Evolutionary conservation across 805 yeast genomes (phyloP), one percentile per base, ranked within the genome.

Genomic region (Ogataea corticis): DNA sequence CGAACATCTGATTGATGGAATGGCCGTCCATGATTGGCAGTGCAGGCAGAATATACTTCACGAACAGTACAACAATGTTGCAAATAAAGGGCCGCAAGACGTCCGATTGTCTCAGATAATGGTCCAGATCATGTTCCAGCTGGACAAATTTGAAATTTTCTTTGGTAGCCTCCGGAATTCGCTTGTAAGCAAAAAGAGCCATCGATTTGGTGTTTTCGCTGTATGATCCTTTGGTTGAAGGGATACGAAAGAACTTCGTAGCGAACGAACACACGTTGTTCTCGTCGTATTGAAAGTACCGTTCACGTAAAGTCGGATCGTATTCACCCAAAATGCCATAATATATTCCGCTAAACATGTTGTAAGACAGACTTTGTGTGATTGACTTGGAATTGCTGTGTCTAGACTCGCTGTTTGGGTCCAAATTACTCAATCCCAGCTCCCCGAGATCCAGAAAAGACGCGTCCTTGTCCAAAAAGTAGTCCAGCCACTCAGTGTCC

Each of bases 281-380:
- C 12, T 40, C 48, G 16, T 44, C 42, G 25, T 38, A 44, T n/a
- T 31, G 33, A 12, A 44, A 44, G 14, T 15, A 44, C 2, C 48
- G 14, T n/a, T 34, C 44, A 4, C 48, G 36, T 16, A 44, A 40
- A 4, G 25, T 23, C 7, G 48, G 43, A 33, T 44, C 48, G 25
- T 44, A 44, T 23, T 44, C 48, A 13, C 48, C 48, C 23, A 44
- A 16, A 11, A 44, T 38, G 6, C 48, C 44, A 16, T 44, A 44
- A 12, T 44, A 44, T 13, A 32, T 33, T 4, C 48, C 48, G 14
- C 48, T 35, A 23, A 32, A 41, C 9, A 13, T n/a, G 3, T 33
- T 17, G 23, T 41, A 41, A 7, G 23, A 30, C 3, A 44, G 18
- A 12, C 34, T 38, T 12, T 40, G 23, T 4, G 34, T 28, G 10